Evolutionary conservation across 768 basidiomycete species (phyloP), one percentile per base, ranked within the genome.

Genomic region (Lyophyllum shimeji): DNA sequence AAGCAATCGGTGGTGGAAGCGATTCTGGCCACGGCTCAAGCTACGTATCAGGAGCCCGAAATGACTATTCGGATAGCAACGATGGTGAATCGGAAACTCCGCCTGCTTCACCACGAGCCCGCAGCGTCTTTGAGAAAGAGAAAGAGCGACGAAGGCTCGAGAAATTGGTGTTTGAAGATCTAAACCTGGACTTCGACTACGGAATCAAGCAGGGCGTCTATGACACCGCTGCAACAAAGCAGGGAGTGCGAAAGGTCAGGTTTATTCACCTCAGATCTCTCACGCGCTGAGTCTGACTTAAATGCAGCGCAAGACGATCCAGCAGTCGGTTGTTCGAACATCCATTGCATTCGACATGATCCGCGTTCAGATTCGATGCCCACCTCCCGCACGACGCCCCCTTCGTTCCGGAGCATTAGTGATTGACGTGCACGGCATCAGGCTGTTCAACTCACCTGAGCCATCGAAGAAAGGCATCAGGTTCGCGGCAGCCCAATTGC

Each of bases 381-480:
- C 86, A 5, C 76, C 90, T 27, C 85, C 85, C 4, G 66, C 74
- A 18, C 66, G 66, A 1, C 69, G 61, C 23, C 37, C 65, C 7
- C 76, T 75, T 17, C 82, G 89, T 23, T 92, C 92, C 43, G 92
- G 93, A 4, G 81, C 82, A 23, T 57, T 91, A 4, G 70, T 89
- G 15, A 24, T 90, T 31, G 89, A 92, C 63, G 50, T 90, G 1
- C 82, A 86, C 64, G 74, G 76, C 50, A 60, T 90, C 20, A 67
- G 55, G 7, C 56, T 86, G 17, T 69, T 64, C 48, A 76, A 70
- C 37, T 66, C 69, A 37, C 60, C 69, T 46, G 61, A 43, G 48
- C 37, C 65, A 42, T 66, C 64, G 40, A 67, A 58, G 50, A 61
- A 56, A 20, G 56, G 49, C 23, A 53, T 69, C 13, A 69, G 69